A percentile compares a stretch with the other conserved stretches of the same genome.
Conservation (phyloP, 805 yeast genomes). For the Candida palmyrensis region DNA sequence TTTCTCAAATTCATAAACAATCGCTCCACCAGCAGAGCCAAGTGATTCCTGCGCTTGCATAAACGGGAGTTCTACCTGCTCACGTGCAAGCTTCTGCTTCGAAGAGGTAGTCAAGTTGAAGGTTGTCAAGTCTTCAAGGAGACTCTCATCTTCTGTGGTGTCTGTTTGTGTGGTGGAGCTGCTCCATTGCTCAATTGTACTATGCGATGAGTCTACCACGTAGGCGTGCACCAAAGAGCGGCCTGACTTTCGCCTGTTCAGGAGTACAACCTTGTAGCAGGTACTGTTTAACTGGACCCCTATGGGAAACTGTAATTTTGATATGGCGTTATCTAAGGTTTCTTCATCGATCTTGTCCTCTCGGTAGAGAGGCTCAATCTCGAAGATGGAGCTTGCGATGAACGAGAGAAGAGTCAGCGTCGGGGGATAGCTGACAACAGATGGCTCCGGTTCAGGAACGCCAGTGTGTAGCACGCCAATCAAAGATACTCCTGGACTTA, state of each 20-base stretch:
- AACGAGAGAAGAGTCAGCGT: slow-evolving; percentile 50
- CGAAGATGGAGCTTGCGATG: slow-evolving; percentile 72
- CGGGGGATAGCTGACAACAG: slow-evolving; percentile 47
- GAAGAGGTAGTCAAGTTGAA: slow-evolving; percentile 75
- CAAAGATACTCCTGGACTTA: slow-evolving; percentile 24
- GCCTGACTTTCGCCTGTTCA: slow-evolving; percentile 80
- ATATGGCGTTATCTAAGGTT: slow-evolving; percentile 34
- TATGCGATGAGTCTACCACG: slow-evolving; percentile 44
- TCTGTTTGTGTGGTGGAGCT: too few species aligned
- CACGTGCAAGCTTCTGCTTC: slow-evolving; percentile 72
- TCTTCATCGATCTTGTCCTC: slow-evolving; percentile 39
- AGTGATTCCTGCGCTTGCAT: slow-evolving; percentile 77
- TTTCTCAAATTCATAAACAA: slow-evolving; percentile 90
- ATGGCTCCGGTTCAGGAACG: slow-evolving; percentile 34
- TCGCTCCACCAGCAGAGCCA: slow-evolving; percentile 74
- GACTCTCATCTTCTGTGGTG: slow-evolving; percentile 42
- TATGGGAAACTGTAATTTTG: slow-evolving; percentile 43
- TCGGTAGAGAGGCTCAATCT: slow-evolving; percentile 42
- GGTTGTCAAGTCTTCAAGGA: slow-evolving; percentile 75
- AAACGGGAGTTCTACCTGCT: slow-evolving; percentile 86
- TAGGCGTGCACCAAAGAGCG: slow-evolving; percentile 59
- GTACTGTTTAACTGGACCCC: slow-evolving; percentile 35
- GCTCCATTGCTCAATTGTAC: slow-evolving; percentile 39
- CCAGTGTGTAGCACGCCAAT: slow-evolving; percentile 34
- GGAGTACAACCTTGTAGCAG: slow-evolving; percentile 45